Evolutionary conservation across 2,329 filamentous ascomycete species (phyloP), one percentile per base, ranked within the genome.

Genomic region (Colletotrichum sp.): DNA sequence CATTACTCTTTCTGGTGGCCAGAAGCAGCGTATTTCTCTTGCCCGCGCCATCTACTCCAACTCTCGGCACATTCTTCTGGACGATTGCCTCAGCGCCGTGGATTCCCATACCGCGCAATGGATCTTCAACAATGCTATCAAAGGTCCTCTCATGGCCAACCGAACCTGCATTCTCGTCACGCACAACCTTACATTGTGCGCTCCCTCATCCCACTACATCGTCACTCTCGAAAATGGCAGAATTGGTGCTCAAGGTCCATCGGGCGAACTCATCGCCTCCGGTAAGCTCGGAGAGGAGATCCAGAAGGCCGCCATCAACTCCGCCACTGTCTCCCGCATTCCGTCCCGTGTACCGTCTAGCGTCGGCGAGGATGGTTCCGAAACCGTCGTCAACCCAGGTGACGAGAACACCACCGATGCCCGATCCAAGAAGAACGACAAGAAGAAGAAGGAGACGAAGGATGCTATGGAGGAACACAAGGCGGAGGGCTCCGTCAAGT

Each of bases 71-170:
- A 86, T 99, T 18, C 90, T 99, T 13, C 89, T 99, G 65, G 97
- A 99, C 81, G 97, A 99, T 83, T 98, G 97, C 77, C 89, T 99
- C 58, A 98, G 96, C 81, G 97, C 97, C 32, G 97, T 99, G 38
- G 97, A 99, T 83, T 97, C 97, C 5, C 97, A 99, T 80, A 98
- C 97, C 0, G 96, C 96, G 3, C 97, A 98, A 83, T 98, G 97
- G 93, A 98, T 99, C 78, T 98, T 98, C 85, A 94, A 94, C 82
- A 94, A 98, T 84, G 98, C 96, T 75, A 93, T 99, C 77, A 93
- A 93, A 79, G 97, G 97, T 3, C 94, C 95, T 7, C 86, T 99
- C 67, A 98, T 99, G 97, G 87, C 90, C 73, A 90, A 93, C 81
- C 92, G 97, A 56, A 98, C 97, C 32, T 98, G 97, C 83, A 95